Conservation (phyloP, 805 yeast species). For the Candida boleticola region DNA sequence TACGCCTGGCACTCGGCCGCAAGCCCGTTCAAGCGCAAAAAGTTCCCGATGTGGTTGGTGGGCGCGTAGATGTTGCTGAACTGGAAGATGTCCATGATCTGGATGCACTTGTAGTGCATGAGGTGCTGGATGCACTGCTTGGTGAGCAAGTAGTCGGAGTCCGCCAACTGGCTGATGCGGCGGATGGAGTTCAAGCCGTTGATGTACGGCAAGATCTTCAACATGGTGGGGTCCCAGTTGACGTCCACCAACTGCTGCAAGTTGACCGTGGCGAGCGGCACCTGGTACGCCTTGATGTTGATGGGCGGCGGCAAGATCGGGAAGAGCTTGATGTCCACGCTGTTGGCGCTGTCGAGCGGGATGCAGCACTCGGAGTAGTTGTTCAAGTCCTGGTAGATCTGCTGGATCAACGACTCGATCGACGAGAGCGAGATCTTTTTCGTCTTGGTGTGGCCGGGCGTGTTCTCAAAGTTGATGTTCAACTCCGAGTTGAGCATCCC, state of each 20-base stretch:
- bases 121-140: conserved; percentile 88
- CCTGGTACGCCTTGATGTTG: conserved; percentile 74
- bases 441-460: conserved; percentile 37
- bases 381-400: conserved; percentile 90
- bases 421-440: conserved; percentile 35
- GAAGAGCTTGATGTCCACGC: conserved; percentile 90
- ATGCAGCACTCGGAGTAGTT: conserved; percentile 95
- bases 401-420: conserved; percentile 78
- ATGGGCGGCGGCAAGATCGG: conserved; percentile 86
- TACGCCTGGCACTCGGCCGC: conserved; percentile 85
- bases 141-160: conserved; percentile 75
- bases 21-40: conserved; percentile 60
- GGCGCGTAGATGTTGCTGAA: conserved; percentile 87
- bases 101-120: conserved; percentile 83
- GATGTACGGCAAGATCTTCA: conserved; percentile 79
- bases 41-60: conserved; percentile 69
- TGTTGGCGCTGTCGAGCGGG: conserved; percentile 85
- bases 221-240: conserved; percentile 97
- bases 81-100: conserved; percentile 83
- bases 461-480: conserved; percentile 2
- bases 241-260: conserved; percentile 73
- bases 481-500: background rate
- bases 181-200: conserved; percentile 85
- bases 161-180: conserved; percentile 72
- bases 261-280: conserved; percentile 86